A percentile compares a stretch with the other conserved stretches of the same genome.
Evolutionary conservation across 805 yeast species (phyloP).

Genomic region (Clavispora fructus): DNA sequence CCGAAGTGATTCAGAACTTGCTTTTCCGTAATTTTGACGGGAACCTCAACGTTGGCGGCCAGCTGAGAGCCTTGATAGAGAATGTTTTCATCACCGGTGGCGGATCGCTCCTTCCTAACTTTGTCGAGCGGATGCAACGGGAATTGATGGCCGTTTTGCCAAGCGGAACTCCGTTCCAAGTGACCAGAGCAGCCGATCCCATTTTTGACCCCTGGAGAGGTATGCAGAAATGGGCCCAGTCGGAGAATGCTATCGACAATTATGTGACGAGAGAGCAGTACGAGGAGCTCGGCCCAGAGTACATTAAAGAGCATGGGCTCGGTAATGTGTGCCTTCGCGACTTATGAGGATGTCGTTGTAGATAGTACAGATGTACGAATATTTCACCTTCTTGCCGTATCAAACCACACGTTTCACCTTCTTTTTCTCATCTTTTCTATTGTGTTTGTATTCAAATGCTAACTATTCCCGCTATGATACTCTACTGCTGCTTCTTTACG

Average conservation of each 20-base stretch:
- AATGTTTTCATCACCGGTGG: constrained; percentile 90
- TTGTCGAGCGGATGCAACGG: constrained; percentile 57
- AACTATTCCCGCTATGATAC: constrained; percentile 2
- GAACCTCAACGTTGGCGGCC: constrained; percentile 49
- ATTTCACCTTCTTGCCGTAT: not conserved
- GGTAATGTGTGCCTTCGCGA: constrained; percentile 51
- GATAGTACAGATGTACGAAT: not conserved
- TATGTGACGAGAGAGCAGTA: constrained; percentile 68
- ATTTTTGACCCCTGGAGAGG: constrained; percentile 88
- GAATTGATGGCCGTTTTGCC: constrained; percentile 77
- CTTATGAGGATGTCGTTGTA: not conserved
- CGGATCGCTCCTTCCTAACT: constrained; percentile 56
- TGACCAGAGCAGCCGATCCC: constrained; percentile 65
- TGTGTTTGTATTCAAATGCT: not conserved
- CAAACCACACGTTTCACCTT: not conserved
- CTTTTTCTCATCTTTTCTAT: not conserved
- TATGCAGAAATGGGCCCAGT: constrained; percentile 72
- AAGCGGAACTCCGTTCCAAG: constrained; percentile 51
- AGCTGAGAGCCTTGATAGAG: constrained; percentile 46
- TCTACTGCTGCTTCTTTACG: constrained; percentile 18
- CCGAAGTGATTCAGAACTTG: constrained; percentile 68
- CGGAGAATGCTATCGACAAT: constrained; percentile 40
- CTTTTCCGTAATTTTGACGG: constrained; percentile 56
- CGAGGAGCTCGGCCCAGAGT: constrained; percentile 85
- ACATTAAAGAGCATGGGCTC: constrained; percentile 77